These are phyloP conservation scores for Globisporangium sylvaticum DNA, from an alignment of 352 stramenopile species.

Conservation along the genomic window DNA sequence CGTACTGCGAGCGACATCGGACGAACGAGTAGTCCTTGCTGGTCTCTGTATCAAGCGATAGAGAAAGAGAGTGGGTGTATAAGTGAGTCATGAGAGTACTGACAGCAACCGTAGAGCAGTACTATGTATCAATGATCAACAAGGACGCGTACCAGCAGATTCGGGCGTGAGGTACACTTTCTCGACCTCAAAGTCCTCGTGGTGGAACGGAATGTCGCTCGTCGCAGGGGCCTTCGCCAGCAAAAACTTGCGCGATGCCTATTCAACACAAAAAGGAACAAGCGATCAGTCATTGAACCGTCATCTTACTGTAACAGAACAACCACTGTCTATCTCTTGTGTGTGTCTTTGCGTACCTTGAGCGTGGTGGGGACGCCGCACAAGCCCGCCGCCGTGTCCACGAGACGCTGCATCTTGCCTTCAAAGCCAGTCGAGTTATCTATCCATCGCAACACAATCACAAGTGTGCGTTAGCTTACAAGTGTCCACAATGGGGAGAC, in stretches of 20 bases:
- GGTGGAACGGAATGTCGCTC: conserved; percentile 64
- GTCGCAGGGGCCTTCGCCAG: conserved; percentile 37
- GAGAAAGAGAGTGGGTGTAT: background rate
- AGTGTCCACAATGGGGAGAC: background rate
- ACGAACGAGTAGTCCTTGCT: conserved; percentile 88
- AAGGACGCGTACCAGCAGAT: conserved; percentile 32
- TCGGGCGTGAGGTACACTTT: conserved; percentile 83
- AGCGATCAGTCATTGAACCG: background rate
- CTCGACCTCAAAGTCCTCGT: conserved; percentile 86
- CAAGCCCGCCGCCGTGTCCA: conserved; percentile 66
- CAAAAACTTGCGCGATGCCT: conserved; percentile 72
- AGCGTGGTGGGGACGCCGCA: conserved; percentile 76
- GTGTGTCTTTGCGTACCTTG: conserved; percentile 22
- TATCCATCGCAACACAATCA: conserved; percentile 10
- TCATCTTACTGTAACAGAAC: background rate
- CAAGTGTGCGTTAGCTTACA: background rate
- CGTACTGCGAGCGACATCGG: conserved; percentile 79
- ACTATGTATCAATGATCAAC: background rate
- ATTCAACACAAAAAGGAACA: background rate
- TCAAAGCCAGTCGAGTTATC: conserved; percentile 85
- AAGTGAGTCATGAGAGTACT: no score
- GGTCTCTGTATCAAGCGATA: conserved; percentile 29
- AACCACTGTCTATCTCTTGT: background rate
- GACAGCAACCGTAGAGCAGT: background rate
- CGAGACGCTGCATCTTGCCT: conserved; percentile 85